Percentiles rank a stretch among this genome's conserved stretches.
phyloP scores from a whole-genome alignment of 768 basidiomycete genomes.

The Hericium alpestre region DNA sequence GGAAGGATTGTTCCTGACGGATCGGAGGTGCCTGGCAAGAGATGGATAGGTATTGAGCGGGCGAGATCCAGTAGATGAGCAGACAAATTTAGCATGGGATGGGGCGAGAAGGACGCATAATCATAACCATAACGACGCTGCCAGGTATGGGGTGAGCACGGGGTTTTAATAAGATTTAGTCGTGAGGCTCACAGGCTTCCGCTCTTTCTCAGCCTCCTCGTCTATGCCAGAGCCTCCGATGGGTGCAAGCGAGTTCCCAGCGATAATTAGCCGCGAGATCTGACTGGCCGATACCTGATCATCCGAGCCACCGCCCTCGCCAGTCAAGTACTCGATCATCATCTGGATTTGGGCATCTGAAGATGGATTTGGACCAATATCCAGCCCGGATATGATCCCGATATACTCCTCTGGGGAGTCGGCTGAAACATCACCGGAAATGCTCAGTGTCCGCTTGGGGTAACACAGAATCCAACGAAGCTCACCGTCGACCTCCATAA shows the following conservation, averaged over 20 bases:
- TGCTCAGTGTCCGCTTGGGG: slow-evolving; percentile 3
- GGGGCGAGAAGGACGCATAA: slow-evolving; percentile 53
- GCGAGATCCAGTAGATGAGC: slow-evolving; percentile 66
- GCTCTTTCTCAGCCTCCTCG: slow-evolving; percentile 30
- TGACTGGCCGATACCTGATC: slow-evolving; percentile 57
- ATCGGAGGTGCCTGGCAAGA: slow-evolving; percentile 82
- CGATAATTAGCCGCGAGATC: slow-evolving; percentile 79
- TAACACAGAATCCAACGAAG: slow-evolving; percentile 9
- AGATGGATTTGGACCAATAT: slow-evolving; percentile 53
- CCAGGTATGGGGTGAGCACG: background rate
- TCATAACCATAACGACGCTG: slow-evolving; percentile 65
- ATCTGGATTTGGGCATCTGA: slow-evolving; percentile 72
- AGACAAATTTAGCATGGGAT: slow-evolving; percentile 64
- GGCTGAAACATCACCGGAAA: background rate
- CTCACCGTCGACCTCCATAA: slow-evolving; percentile 68
- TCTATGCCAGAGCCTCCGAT: slow-evolving; percentile 23
- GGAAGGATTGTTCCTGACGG: slow-evolving; percentile 85
- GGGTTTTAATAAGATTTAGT: background rate
- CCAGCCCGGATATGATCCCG: slow-evolving; percentile 77
- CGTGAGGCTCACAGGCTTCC: slow-evolving; percentile 41
- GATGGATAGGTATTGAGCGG: slow-evolving; percentile 70
- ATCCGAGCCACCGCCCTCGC: slow-evolving; percentile 64
- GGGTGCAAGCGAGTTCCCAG: slow-evolving; percentile 77
- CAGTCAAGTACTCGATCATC: slow-evolving; percentile 81
- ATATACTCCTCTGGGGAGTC: slow-evolving; percentile 52